Percentiles rank a stretch among this genome's conserved stretches.
Evolutionary conservation across 768 basidiomycete species (phyloP).

Genomic region (Suillus variegatus): DNA sequence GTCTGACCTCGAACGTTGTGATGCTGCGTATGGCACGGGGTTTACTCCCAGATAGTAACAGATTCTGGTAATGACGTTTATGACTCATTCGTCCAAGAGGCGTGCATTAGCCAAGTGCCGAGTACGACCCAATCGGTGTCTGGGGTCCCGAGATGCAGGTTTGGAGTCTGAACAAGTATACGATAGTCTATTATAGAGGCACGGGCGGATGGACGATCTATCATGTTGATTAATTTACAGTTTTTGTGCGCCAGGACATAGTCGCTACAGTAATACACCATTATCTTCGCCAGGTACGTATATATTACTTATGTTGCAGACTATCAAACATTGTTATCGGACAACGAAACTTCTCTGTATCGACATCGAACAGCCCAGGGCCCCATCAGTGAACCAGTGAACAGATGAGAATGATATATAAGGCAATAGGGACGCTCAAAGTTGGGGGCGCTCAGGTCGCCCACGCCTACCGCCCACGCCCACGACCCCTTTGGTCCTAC

Average conservation of each 20-base stretch:
- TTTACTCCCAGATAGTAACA: slow-evolving; percentile 27
- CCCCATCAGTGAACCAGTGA: too few species aligned
- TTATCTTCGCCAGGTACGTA: neutral
- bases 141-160: too few species aligned
- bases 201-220: neutral
- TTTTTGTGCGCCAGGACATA: neutral
- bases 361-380: neutral
- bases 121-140: too few species aligned
- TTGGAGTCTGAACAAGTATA: too few species aligned
- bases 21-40: slow-evolving; percentile 37
- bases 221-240: neutral
- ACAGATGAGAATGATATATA: too few species aligned
- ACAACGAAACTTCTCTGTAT: neutral
- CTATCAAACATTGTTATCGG: neutral
- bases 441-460: too few species aligned
- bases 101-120: too few species aligned
- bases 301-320: neutral
- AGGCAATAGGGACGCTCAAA: too few species aligned
- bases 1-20: slow-evolving; percentile 41
- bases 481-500: too few species aligned
- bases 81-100: neutral
- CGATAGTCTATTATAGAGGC: neutral
- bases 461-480: too few species aligned
- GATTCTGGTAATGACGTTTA: slow-evolving; percentile 33
- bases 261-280: neutral